Evolutionary conservation across 2,329 filamentous ascomycete species (phyloP).

Genomic region (Aspergillus viridinutans): DNA sequence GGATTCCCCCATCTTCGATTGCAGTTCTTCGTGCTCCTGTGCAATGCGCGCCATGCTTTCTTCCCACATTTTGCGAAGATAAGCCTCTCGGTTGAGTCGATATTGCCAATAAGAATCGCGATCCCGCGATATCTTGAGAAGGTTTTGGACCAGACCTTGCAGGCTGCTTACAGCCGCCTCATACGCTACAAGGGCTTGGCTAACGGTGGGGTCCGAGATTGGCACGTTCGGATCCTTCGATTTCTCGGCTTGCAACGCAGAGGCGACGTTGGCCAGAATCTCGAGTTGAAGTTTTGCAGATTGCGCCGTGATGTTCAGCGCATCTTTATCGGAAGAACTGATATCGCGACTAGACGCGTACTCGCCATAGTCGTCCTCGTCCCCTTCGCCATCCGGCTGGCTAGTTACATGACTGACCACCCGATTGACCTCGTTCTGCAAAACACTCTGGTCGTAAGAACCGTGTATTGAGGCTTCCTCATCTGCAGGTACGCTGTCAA

Average conservation of each 20-base stretch:
- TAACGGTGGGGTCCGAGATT: slow-evolving; percentile 71
- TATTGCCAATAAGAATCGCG: slow-evolving; percentile 97
- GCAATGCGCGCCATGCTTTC: slow-evolving; percentile 98
- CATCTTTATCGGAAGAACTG: slow-evolving; percentile 76
- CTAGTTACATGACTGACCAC: slow-evolving; percentile 48
- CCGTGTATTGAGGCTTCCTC: slow-evolving; percentile 52
- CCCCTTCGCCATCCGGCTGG: slow-evolving; percentile 57
- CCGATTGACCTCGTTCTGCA: slow-evolving; percentile 46
- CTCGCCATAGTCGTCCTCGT: slow-evolving; percentile 74
- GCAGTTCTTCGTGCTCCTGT: slow-evolving; percentile 85
- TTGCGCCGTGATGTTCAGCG: slow-evolving; percentile 94
- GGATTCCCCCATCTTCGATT: slow-evolving; percentile 80
- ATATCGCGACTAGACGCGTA: slow-evolving; percentile 74
- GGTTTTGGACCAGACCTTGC: slow-evolving; percentile 75
- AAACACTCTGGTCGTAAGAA: slow-evolving; percentile 54
- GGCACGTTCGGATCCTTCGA: slow-evolving; percentile 64
- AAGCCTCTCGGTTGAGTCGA: slow-evolving; percentile 81
- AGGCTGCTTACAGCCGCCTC: slow-evolving; percentile 86
- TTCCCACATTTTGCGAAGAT: slow-evolving; percentile 95
- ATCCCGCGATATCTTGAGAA: slow-evolving; percentile 88
- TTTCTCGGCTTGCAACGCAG: slow-evolving; percentile 71
- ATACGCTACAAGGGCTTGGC: slow-evolving; percentile 77
- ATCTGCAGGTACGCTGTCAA: slow-evolving; percentile 48
- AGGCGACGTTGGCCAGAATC: slow-evolving; percentile 77
- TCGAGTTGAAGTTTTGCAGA: slow-evolving; percentile 91